Evolutionary conservation across 73 alveolate species (phyloP).

Genomic region (Blepharisma stoltei): DNA sequence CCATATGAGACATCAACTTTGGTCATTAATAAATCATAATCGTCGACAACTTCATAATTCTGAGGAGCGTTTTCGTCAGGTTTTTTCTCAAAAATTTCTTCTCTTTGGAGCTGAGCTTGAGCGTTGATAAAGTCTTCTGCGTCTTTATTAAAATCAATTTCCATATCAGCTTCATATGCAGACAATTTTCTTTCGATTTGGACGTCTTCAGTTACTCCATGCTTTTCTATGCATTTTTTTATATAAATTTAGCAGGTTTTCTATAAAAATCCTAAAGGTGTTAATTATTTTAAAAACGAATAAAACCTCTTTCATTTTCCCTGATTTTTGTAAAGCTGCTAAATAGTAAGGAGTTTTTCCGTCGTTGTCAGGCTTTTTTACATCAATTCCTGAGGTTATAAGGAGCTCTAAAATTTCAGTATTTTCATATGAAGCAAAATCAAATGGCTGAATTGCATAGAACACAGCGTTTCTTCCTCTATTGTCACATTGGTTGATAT

Average conservation of each 20-base stretch:
- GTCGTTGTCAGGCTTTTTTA: not conserved
- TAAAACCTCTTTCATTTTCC: conserved; percentile 53
- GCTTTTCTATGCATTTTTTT: no score
- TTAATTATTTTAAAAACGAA: no score
- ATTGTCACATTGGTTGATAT: conserved; percentile 57
- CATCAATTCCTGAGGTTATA: not conserved
- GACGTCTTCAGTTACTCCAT: conserved; percentile 16
- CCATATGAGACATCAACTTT: conserved; percentile 94
- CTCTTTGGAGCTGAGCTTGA: conserved; percentile 41
- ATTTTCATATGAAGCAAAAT: conserved; percentile 91
- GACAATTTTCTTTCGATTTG: conserved; percentile 23
- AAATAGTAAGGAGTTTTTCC: conserved; percentile 64
- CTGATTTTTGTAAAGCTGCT: conserved; percentile 59
- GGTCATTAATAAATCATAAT: conserved; percentile 78
- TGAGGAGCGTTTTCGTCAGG: conserved; percentile 20
- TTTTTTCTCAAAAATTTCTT: conserved; percentile 27
- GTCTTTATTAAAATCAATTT: conserved; percentile 53
- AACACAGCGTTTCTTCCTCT: conserved; percentile 74
- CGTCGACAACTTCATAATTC: conserved; percentile 45
- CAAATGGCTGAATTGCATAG: conserved; percentile 70
- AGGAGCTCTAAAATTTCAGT: conserved; percentile 66
- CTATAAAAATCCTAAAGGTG: no score
- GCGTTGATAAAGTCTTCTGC: conserved; percentile 46
- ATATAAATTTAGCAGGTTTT: no score
- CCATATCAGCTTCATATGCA: conserved; percentile 43